Evolutionary conservation across 306 rosid genomes (phyloP).

Genomic region (Glycine soja): DNA sequence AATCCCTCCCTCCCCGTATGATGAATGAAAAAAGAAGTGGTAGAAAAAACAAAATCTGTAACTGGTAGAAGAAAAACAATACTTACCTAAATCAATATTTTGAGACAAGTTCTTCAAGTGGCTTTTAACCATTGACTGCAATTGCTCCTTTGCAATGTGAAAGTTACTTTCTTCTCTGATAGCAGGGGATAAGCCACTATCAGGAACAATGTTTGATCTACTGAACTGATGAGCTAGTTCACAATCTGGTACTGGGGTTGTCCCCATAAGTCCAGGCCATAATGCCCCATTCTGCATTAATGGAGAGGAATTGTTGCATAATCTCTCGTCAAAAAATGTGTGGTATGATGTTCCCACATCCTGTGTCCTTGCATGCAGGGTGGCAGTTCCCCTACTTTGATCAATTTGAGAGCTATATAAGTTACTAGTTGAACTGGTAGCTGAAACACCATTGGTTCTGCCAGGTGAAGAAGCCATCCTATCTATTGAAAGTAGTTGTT

Average conservation of each 20-base stretch:
- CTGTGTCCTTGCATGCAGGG: slow-evolving; percentile 54
- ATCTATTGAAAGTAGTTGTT: slow-evolving; percentile 62
- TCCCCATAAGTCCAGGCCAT: slow-evolving; percentile 64
- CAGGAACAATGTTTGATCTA: slow-evolving; percentile 53
- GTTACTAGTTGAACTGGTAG: slow-evolving; percentile 54
- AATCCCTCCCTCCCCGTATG: slow-evolving; percentile 35
- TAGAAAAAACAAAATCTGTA: slow-evolving; percentile 2
- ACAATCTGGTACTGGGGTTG: slow-evolving; percentile 52
- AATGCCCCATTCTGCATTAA: slow-evolving; percentile 42
- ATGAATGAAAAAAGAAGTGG: slow-evolving; percentile 27
- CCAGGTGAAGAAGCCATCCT: slow-evolving; percentile 58
- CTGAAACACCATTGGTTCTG: slow-evolving; percentile 60
- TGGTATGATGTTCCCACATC: slow-evolving; percentile 65
- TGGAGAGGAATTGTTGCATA: slow-evolving; percentile 59
- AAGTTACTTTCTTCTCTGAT: slow-evolving; percentile 58
- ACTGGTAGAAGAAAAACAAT: slow-evolving; percentile 33
- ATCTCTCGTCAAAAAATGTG: slow-evolving; percentile 72
- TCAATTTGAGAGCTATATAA: slow-evolving; percentile 55
- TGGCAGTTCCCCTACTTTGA: slow-evolving; percentile 61
- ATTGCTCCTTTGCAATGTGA: slow-evolving; percentile 66
- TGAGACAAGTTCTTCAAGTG: slow-evolving; percentile 70
- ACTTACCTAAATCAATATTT: slow-evolving; percentile 65
- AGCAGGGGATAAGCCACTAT: slow-evolving; percentile 43
- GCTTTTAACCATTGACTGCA: slow-evolving; percentile 64
- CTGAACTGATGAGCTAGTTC: slow-evolving; percentile 63